These are phyloP conservation scores for Yarrowia sp. DNA, from an alignment of 805 yeast genomes.

Conservation along the genomic window DNA sequence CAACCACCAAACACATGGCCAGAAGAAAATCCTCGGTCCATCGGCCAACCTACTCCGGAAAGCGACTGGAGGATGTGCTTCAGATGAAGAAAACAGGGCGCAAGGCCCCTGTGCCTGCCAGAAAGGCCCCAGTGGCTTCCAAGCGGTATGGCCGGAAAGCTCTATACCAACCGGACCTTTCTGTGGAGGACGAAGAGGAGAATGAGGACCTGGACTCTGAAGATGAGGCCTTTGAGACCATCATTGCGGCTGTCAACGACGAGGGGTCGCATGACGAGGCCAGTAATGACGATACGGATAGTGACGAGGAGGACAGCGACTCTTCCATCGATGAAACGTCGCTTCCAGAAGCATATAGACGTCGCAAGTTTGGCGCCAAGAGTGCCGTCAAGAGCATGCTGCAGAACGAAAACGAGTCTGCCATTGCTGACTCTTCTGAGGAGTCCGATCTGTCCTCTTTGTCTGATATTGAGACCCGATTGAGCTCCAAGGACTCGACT, in stretches of 20 bases:
- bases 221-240: constrained; percentile 27
- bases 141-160: constrained; percentile 20
- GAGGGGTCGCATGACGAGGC: constrained; percentile 21
- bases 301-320: constrained; percentile 13
- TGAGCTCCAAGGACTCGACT: neutral
- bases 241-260: constrained; percentile 26
- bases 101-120: constrained; percentile 7
- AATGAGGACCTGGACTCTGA: constrained; percentile 15
- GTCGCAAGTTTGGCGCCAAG: constrained; percentile 26
- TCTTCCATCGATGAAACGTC: constrained; percentile 24
- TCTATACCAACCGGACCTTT: neutral
- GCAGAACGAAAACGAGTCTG: constrained; percentile 13
- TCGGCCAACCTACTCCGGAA: constrained; percentile 23
- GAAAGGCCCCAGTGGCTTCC: constrained; percentile 14
- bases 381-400: constrained; percentile 24
- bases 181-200: neutral
- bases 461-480: constrained; percentile 5
- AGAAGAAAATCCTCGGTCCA: constrained; percentile 25
- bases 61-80: constrained; percentile 21
- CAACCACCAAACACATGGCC: constrained; percentile 14
- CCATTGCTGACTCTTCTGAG: constrained; percentile 16
- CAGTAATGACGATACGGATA: neutral
- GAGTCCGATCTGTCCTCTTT: constrained; percentile 12
- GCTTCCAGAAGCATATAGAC: constrained; percentile 24
- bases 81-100: constrained; percentile 15